These are phyloP conservation scores for Yueomyces sinensis DNA, from an alignment of 805 yeast genomes.

Conservation along the genomic window DNA sequence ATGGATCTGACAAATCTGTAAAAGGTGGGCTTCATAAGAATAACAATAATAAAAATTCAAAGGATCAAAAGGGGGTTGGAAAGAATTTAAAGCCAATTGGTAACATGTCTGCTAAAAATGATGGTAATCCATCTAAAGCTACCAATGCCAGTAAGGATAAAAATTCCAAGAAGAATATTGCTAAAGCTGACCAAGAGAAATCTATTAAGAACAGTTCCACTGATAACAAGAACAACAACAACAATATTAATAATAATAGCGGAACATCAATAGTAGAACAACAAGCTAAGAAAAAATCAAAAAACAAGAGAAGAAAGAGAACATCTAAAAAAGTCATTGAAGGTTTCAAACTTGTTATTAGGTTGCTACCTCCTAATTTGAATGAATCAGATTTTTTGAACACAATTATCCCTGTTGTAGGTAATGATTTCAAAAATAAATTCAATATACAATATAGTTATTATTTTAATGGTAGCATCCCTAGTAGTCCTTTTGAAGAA, in stretches of 20 bases:
- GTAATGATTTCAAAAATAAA: slow-evolving; percentile 11
- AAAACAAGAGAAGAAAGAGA: no score
- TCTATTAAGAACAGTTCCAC: not conserved
- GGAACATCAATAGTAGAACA: no score
- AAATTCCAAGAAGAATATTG: not conserved
- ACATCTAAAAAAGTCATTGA: no score
- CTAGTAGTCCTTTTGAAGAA: slow-evolving; percentile 21
- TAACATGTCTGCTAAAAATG: not conserved
- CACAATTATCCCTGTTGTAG: slow-evolving; percentile 10
- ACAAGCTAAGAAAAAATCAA: no score
- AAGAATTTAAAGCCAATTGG: not conserved
- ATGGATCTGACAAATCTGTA: no score
- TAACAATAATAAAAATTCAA: not conserved
- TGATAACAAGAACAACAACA: no score
- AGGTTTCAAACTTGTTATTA: slow-evolving; percentile 22
- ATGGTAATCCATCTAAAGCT: not conserved
- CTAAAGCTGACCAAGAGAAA: slow-evolving; percentile 3
- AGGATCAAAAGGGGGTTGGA: not conserved
- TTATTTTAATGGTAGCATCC: slow-evolving; percentile 20
- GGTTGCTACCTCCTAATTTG: slow-evolving; percentile 33
- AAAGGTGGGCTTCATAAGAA: not conserved
- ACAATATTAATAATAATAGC: no score
- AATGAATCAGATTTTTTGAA: slow-evolving; percentile 23
- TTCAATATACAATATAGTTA: slow-evolving; percentile 22
- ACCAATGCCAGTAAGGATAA: not conserved